Evolutionary conservation across 1,284 basidiomycete species (phyloP).

Genomic region (Tetrapyrgos nigripes): DNA sequence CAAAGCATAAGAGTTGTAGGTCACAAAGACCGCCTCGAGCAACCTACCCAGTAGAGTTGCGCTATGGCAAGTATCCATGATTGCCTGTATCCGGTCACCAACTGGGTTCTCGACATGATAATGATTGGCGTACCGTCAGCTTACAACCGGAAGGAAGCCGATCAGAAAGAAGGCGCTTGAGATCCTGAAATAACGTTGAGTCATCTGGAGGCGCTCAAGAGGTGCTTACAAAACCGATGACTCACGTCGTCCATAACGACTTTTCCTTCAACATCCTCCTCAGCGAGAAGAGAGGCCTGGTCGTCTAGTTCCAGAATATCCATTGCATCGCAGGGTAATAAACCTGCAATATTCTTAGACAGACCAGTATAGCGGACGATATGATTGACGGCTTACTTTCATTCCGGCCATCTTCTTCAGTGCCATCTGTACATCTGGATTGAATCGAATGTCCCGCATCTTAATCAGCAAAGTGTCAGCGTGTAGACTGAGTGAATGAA

Average conservation of each 20-base stretch:
- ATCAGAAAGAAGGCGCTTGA: background rate
- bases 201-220: background rate
- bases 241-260: slow-evolving; percentile 15
- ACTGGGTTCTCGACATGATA: background rate
- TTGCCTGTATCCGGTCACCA: background rate
- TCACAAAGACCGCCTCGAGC: background rate
- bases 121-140: background rate
- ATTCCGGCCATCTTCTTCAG: slow-evolving; percentile 18
- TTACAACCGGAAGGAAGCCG: background rate
- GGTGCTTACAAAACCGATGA: background rate
- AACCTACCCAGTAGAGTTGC: background rate
- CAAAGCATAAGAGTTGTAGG: background rate
- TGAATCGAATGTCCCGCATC: slow-evolving; percentile 20
- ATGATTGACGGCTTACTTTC: slow-evolving; percentile 10
- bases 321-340: background rate
- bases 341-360: background rate
- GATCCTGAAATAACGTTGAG: background rate
- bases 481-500: too few relatives aligned
- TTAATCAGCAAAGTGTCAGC: background rate
- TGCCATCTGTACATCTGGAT: slow-evolving; percentile 7
- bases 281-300: background rate
- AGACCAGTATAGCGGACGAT: background rate
- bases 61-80: background rate
- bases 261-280: background rate
- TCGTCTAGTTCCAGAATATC: background rate